Evolutionary conservation across 2,329 filamentous ascomycete species (phyloP).

Genomic region (Alternaria arbusti): DNA sequence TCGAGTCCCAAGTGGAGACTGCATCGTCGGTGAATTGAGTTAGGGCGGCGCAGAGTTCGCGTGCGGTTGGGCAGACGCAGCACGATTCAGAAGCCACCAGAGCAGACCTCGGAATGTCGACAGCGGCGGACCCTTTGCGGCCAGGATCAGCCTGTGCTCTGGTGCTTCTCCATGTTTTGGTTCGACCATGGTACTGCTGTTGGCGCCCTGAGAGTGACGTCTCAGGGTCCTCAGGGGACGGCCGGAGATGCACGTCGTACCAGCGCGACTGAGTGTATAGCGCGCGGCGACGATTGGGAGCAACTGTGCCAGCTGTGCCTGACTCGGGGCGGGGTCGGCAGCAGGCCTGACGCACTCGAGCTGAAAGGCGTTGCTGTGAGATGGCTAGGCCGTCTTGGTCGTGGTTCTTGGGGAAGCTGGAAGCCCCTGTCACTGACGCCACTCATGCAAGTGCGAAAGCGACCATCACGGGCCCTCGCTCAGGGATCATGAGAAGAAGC

Average conservation of each 20-base stretch:
- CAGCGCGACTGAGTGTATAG: background rate
- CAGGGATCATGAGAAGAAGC: constrained; percentile 11
- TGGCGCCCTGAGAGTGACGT: constrained; percentile 11
- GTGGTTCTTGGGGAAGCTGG: constrained; percentile 25
- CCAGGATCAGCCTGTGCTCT: constrained; percentile 9
- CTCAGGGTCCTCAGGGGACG: constrained; percentile 15
- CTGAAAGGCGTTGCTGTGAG: constrained; percentile 4
- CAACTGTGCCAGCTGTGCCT: background rate
- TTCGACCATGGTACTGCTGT: constrained; percentile 13
- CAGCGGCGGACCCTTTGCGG: constrained; percentile 13
- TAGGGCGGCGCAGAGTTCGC: constrained; percentile 13
- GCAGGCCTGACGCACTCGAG: constrained; percentile 3
- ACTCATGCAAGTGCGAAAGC: constrained; percentile 14
- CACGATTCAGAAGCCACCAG: constrained; percentile 11
- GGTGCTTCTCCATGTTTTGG: constrained; percentile 10
- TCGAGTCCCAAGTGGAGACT: constrained; percentile 7
- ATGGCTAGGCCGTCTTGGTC: constrained; percentile 4
- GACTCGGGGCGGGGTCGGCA: constrained; percentile 15
- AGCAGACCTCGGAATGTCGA: constrained; percentile 12
- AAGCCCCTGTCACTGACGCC: constrained; percentile 26
- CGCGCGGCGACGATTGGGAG: background rate
- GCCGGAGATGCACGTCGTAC: background rate
- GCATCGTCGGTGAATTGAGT: constrained; percentile 4
- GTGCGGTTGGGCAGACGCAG: constrained; percentile 10
- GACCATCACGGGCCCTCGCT: constrained; percentile 12